Evolutionary conservation across 1,284 basidiomycete species (phyloP).

Genomic region (Pseudozyma sp.): DNA sequence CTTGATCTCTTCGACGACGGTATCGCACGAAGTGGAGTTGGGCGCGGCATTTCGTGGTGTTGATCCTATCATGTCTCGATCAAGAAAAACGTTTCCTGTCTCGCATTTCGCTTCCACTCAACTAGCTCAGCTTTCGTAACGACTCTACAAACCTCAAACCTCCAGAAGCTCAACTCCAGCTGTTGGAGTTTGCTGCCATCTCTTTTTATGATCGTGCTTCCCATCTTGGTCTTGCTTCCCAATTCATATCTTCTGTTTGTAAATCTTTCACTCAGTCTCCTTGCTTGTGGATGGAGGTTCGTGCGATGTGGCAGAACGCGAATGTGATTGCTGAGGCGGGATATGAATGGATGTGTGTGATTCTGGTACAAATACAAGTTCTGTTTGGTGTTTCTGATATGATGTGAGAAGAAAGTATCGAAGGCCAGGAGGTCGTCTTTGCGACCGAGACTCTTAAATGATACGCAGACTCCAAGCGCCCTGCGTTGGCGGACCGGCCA

Average conservation of each 20-base stretch:
- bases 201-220: not conserved
- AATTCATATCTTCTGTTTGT: not conserved
- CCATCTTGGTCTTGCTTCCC: not conserved
- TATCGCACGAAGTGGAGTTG: not conserved
- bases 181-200: not conserved
- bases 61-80: no score
- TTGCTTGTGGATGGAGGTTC: no score
- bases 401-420: no score
- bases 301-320: no score
- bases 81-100: not conserved
- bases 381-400: not conserved
- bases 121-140: no score
- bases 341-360: not conserved
- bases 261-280: not conserved
- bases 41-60: no score
- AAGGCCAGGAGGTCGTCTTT: no score
- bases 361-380: slow-evolving; percentile 11
- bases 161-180: no score
- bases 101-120: not conserved
- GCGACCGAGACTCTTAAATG: slow-evolving; percentile 17
- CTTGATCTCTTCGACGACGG: not conserved
- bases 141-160: no score
- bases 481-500: slow-evolving; percentile 33
- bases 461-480: slow-evolving; percentile 58
- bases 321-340: not conserved